A percentile compares a stretch with the other conserved stretches of the same genome.
phyloP scores from a whole-genome alignment of 2,329 filamentous ascomycete species.

The Thielaviopsis cerberus region DNA sequence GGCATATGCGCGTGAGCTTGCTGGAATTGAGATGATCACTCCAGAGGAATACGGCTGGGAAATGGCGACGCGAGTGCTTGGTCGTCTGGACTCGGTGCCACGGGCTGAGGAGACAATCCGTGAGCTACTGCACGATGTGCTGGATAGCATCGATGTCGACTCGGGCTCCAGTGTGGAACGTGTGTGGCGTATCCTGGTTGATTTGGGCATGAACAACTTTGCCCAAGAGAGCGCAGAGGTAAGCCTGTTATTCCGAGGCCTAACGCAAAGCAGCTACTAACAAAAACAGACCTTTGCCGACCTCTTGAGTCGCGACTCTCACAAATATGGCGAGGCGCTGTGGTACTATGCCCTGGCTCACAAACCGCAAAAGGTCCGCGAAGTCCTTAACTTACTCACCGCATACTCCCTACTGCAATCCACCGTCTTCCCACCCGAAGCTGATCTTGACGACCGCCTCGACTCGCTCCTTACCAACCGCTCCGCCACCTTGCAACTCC shows the following conservation, averaged over 20 bases:
- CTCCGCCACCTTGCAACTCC: constrained; percentile 48
- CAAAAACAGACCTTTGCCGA: constrained; percentile 58
- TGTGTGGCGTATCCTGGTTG: constrained; percentile 58
- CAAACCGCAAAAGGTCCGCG: constrained; percentile 57
- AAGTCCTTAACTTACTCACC: constrained; percentile 71
- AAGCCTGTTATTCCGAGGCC: constrained; percentile 18
- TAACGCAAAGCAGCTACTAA: constrained; percentile 14
- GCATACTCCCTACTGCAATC: constrained; percentile 78
- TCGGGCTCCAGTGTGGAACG: constrained; percentile 60
- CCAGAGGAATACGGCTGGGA: constrained; percentile 62
- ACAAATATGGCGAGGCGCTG: constrained; percentile 68
- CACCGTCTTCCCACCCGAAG: constrained; percentile 52
- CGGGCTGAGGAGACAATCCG: constrained; percentile 57
- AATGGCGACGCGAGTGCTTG: constrained; percentile 64
- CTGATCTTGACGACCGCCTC: constrained; percentile 57
- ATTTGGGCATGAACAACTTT: constrained; percentile 59
- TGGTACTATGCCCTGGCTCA: constrained; percentile 85
- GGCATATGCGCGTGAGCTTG: constrained; percentile 52
- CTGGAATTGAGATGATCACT: constrained; percentile 33
- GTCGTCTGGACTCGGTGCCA: constrained; percentile 56
- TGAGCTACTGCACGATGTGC: constrained; percentile 47
- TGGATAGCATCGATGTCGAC: constrained; percentile 44
- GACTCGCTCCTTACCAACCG: constrained; percentile 51
- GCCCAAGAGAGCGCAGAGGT: constrained; percentile 72
- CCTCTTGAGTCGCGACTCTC: constrained; percentile 49